Evolutionary conservation across 306 rosid species (phyloP), one percentile per base, ranked within the genome.

Genomic region (Rosa rugosa): DNA sequence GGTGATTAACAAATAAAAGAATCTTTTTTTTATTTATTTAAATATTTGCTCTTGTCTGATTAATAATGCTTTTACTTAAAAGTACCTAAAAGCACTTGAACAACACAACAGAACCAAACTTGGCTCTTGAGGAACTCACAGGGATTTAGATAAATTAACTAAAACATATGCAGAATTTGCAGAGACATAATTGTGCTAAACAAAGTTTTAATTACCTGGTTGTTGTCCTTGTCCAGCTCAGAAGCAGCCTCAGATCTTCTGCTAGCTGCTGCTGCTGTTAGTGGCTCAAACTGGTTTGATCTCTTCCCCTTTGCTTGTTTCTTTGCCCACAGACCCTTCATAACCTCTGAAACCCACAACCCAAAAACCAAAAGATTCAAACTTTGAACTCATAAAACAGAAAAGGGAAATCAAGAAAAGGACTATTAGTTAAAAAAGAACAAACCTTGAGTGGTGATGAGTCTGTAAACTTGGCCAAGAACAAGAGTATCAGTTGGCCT

Each of bases 391-490:
- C 45, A 74, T 42, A 51, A 79, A 14, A 77, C 60, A 1, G 2
- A 69, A 1, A 63, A 72, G 27, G 31, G 18, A 18, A 17, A 25
- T 20, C 42, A 56, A 31, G 42, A 70, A 44, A 44, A 11, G 12
- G 20, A 70, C n/a, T 42, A 12, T 5, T 20, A 10, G 16, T 5
- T 20, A 4, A 53, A 73, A 77, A 38, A 44, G 11, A 78, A 75
- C 87, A 70, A 53, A 95, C 99, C 99, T 90, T 93, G 90, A 68
- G 94, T 79, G 11, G 97, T 79, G 82, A 95, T 85, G 81, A 95
- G 99, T 54, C 99, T 87, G 81, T 95, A 95, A 83, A 91, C 97
- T 81, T 95, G 96, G 34, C 99, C 99, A 77, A 95, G 97, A 72
- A 91, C 87, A 79, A 95, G 99, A 10, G 88, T 87, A 77, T 95